phyloP scores from a whole-genome alignment of 169 alveolate species.

The Plasmodium coatneyi region DNA sequence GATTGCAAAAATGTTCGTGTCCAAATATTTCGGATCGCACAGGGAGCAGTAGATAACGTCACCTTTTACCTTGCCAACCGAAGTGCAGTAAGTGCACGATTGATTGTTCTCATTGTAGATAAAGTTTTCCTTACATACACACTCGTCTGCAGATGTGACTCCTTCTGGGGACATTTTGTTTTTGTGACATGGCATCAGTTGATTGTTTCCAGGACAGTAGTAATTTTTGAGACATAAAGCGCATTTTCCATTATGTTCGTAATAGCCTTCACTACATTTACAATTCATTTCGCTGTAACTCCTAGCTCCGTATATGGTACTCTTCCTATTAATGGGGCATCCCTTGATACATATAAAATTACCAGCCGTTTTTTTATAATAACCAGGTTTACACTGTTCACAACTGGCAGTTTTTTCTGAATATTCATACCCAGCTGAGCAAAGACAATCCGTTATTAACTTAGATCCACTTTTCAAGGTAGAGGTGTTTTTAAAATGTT shows the following conservation, averaged over 20 bases:
- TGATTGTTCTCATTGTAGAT: constrained; percentile 20
- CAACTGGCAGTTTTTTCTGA: constrained; percentile 72
- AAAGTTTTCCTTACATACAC: constrained; percentile 58
- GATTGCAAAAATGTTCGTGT: constrained; percentile 16
- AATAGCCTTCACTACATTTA: constrained; percentile 78
- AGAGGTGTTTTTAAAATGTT: constrained; percentile 70
- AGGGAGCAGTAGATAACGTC: constrained; percentile 56
- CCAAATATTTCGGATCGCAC: constrained; percentile 32
- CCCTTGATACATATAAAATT: constrained; percentile 75
- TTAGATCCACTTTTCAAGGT: constrained; percentile 76
- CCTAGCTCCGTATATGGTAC: constrained; percentile 57
- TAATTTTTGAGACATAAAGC: constrained; percentile 75
- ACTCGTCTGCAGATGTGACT: constrained; percentile 15
- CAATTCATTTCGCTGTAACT: constrained; percentile 76
- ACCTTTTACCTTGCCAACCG: constrained; percentile 48
- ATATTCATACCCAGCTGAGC: constrained; percentile 79
- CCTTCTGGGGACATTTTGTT: constrained; percentile 41
- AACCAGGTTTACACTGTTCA: constrained; percentile 80
- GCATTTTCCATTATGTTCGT: constrained; percentile 74
- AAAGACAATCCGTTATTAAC: constrained; percentile 76
- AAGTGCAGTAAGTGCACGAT: constrained; percentile 36
- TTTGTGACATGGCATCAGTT: constrained; percentile 7
- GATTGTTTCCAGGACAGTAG: constrained; percentile 69
- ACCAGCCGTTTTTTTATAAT: constrained; percentile 71
- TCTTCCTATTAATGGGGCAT: constrained; percentile 53